Conservation (phyloP, 1,284 basidiomycete genomes). For the Macrocybe sp. region DNA sequence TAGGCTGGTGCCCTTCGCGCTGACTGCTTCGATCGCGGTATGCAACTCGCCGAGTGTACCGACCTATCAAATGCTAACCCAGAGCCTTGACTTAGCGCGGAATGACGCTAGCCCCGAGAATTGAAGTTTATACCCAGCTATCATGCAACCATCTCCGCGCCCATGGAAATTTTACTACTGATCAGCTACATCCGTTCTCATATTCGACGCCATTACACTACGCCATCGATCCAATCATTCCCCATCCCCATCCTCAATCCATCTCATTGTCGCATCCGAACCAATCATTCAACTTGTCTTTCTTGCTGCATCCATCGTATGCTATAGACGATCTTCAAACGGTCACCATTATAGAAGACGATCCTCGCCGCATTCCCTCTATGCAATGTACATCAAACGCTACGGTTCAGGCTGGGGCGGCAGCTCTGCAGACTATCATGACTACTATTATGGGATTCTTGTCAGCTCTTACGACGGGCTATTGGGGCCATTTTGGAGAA, state of each 20-base stretch:
- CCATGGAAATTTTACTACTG: slow-evolving; percentile 36
- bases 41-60: slow-evolving; percentile 20
- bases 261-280: slow-evolving; percentile 19
- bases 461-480: slow-evolving; percentile 80
- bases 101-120: slow-evolving; percentile 72
- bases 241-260: slow-evolving; percentile 8
- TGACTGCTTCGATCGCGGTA: slow-evolving; percentile 61
- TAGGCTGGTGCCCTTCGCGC: slow-evolving; percentile 73
- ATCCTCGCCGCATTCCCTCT: slow-evolving; percentile 47
- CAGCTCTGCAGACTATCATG: slow-evolving; percentile 64
- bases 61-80: slow-evolving; percentile 4
- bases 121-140: slow-evolving; percentile 74
- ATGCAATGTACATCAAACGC: slow-evolving; percentile 55
- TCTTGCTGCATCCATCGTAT: slow-evolving; percentile 3
- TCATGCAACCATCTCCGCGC: slow-evolving; percentile 56
- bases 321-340: slow-evolving; percentile 8
- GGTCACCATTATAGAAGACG: slow-evolving; percentile 31
- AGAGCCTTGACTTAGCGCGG: slow-evolving; percentile 47
- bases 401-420: slow-evolving; percentile 61
- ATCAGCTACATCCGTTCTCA: slow-evolving; percentile 51
- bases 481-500: slow-evolving; percentile 85
- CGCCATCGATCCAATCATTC: slow-evolving; percentile 9
- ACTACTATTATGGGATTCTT: slow-evolving; percentile 78
- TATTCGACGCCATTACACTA: slow-evolving; percentile 33
- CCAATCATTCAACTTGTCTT: slow-evolving; percentile 5